Base-by-base conservation (phyloP, 495 filamentous ascomycete species). In the Aspergillus conjunctus region DNA sequence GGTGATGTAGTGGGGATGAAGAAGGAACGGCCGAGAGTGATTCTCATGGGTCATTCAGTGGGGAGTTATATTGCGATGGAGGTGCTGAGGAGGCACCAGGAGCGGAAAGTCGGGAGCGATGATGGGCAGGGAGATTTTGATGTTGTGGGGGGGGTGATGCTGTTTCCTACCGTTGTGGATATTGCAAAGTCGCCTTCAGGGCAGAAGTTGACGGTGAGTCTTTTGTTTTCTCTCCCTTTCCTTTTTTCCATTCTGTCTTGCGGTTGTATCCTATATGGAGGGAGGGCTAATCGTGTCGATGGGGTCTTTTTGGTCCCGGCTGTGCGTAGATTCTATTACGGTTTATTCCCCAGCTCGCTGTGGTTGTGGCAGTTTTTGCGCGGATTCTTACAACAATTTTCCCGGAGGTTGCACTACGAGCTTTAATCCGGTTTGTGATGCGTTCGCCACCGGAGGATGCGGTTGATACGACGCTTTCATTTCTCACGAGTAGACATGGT, bases 21-120 rank as follows among this genome's bases (percentile, higher is more conserved):
- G 26, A 26, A 49, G 41, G 26, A 41, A 20, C 52, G 21, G 57
- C 69, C 67, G 39, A 82, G 82, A 41, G 81, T 96, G 3, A 82
- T 96, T 21, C 77, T 98, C 7, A 85, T 95, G 30, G 91, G 90
- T 0, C 91, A 96, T 69, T 93, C 91, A 0, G 89, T 96, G 2
- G 91, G 91, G 21, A 74, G 84, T 0, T 95, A 90, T 68, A 88
- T 96, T 9, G 71, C 84, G n/a, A 80, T 93, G 63, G 91, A 94
- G 73, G 69, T 91, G 8, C 77, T 91, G 30, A 74, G 85, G 37
- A 77, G 83, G 17, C 80, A 85, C 45, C 68, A 74, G 11, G 68
- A 77, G 39, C 26, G 48, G 60, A 20, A 18, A 39, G 37, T 39
- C 15, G 22, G 21, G 11, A 17, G 12, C 7, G 20, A 11, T 3